phyloP scores from a whole-genome alignment of 495 filamentous ascomycete species.

The Lophiotrema nucula region DNA sequence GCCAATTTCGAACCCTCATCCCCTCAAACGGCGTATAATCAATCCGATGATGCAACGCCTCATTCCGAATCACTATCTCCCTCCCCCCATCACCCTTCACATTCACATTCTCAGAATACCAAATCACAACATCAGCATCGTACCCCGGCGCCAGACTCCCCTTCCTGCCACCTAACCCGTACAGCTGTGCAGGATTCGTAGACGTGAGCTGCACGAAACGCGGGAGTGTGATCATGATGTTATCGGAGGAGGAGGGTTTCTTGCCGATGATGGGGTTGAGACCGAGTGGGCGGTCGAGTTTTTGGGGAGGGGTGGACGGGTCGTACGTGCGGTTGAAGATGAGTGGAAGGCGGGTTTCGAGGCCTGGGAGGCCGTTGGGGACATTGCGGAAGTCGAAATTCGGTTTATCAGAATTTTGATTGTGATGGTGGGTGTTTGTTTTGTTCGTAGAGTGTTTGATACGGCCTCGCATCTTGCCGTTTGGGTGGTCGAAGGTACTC shows the following conservation, averaged over 20 bases:
- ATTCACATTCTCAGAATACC: slow-evolving; percentile 40
- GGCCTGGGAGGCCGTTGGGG: not conserved
- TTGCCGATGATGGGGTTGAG: not conserved
- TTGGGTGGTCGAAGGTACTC: slow-evolving; percentile 42
- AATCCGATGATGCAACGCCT: slow-evolving; percentile 38
- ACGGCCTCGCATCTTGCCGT: slow-evolving; percentile 41
- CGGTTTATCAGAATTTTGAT: not conserved
- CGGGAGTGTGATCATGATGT: not conserved
- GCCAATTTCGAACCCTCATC: slow-evolving; percentile 40
- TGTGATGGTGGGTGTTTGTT: not conserved
- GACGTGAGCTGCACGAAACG: not conserved
- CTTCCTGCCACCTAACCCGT: slow-evolving; percentile 41
- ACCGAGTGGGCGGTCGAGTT: not conserved
- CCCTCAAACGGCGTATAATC: slow-evolving; percentile 45
- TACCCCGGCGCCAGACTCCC: slow-evolving; percentile 30
- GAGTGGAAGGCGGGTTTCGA: slow-evolving; percentile 4
- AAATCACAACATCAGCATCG: slow-evolving; percentile 51
- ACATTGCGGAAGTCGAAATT: slow-evolving; percentile 1
- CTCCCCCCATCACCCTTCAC: no score
- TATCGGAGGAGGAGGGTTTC: not conserved
- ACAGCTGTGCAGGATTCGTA: slow-evolving; percentile 4
- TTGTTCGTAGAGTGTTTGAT: not conserved
- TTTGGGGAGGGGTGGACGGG: not conserved
- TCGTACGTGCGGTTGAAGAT: not conserved
- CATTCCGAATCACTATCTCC: slow-evolving; percentile 23